Percentiles rank a stretch among this genome's conserved stretches.
phyloP scores from a whole-genome alignment of 441 rosid species.

The Erodium moschatum region DNA sequence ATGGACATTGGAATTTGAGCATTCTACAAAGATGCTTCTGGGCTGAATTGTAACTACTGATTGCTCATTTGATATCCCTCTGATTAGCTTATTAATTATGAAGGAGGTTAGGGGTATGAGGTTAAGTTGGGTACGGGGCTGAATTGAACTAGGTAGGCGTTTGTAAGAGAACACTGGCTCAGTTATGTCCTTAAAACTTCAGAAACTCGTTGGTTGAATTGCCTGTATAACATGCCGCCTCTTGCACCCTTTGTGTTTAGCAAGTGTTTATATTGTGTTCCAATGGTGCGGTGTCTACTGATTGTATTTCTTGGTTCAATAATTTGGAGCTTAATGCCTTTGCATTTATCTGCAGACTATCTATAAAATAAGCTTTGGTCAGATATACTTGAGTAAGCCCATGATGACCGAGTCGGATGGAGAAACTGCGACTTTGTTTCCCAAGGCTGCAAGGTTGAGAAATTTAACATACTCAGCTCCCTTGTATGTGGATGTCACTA shows the following conservation, averaged over 20 bases:
- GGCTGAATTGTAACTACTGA: no score
- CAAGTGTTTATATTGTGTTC: not conserved
- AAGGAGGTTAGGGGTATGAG: no score
- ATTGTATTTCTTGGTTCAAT: not conserved
- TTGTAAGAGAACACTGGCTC: no score
- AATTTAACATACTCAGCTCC: conserved; percentile 94
- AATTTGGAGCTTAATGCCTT: not conserved
- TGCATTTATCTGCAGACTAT: conserved; percentile 54
- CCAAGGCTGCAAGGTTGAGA: conserved; percentile 94
- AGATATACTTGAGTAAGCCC: conserved; percentile 60
- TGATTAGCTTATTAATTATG: no score
- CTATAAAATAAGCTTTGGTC: conserved; percentile 86
- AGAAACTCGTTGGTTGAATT: not conserved
- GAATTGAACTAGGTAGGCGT: no score
- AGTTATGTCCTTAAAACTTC: no score
- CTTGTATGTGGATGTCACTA: conserved; percentile 77
- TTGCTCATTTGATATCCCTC: no score
- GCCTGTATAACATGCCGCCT: not conserved
- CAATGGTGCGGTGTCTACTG: not conserved
- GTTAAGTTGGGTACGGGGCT: no score
- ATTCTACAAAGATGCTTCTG: no score
- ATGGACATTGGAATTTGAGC: no score
- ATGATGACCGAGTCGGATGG: not conserved
- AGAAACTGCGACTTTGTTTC: conserved; percentile 68
- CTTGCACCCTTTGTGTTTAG: not conserved